Base-by-base conservation (phyloP, 2,329 filamentous ascomycete species). In the Blumeria graminis region DNA sequence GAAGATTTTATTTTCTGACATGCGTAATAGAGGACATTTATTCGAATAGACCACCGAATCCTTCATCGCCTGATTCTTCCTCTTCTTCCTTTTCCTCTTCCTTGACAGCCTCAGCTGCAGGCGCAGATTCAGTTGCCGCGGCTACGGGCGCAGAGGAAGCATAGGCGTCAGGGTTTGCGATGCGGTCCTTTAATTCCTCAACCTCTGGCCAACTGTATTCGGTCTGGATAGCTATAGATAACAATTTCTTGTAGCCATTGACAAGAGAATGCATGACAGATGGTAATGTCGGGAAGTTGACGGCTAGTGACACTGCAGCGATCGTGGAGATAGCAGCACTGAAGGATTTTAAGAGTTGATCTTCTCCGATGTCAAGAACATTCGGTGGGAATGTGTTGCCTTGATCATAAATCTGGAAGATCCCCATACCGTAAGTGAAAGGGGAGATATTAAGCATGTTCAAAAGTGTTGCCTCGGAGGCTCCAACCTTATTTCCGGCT, bases 361-460 rank as follows among this genome's bases (percentile, higher is more conserved):
- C 81, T 77, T 98, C 90, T 68, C 86, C 79, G 68, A 98, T 88
- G 74, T 98, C 92, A 65, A 98, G 80, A 64, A 98, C 86, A 61
- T 72, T 74, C 62, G 88, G 73, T 63, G 80, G 76, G 81, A 98
- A 98, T 66, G 80, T 81, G 79, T 98, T 92, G 68, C 92, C 92
- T 69, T 90, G 76, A 76, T 98, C 89, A 80, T 98, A 98, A 73
- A 98, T 88, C 79, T 96, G 90, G 62, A 80, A 65, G 68, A 98
- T 83, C 71, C 84, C 85, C 85, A 98, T 93, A 77, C 92, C 92
- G 77, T 96, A 98, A 71, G 89, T 94, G 81, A 95, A 95, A 72
- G 89, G 89, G 65, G 92, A 96, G 80, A 98, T 98, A 84, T 95
- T 96, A 71, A 98, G 76, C 90, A 98, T 86, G 86, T 98, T 98